Evolutionary conservation across 169 alveolate species (phyloP), one percentile per base, ranked within the genome.

Genomic region (Eimeria brunetti): DNA sequence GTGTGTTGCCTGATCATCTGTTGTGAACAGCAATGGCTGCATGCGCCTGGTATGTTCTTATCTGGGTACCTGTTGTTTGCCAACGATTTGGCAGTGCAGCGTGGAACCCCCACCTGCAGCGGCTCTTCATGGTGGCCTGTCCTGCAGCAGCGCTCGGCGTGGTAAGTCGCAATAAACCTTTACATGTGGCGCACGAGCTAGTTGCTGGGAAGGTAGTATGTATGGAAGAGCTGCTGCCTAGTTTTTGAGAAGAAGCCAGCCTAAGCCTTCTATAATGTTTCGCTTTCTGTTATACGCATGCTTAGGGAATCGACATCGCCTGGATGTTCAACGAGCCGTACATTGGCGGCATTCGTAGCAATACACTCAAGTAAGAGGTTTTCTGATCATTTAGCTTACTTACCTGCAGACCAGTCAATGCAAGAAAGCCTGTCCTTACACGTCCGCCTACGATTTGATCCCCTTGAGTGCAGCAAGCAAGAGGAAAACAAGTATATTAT

Each of bases 91-190:
- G 92, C 27, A 85, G 80, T 85, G 92, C 76, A 18, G 92, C 92
- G 5, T 85, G 92, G 92, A 22, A 62, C 62, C 92, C 92, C 14
- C 76, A 30, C n/a, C 9, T 85, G 80, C 92, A 85, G 60, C 36
- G 81, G 30, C 33, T 49, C 78, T 58, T 85, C 81, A 85, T 85
- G 92, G 80, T 41, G 27, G 44, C 64, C 60, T 85, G 92, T 64
- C 92, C 92, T 58, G 92, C 80, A 56, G 92, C 92, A 7, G 92
- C 92, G n/a, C 92, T 85, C 18, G 92, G 92, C 36, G 92, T 85
- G 92, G 92, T 85, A 85, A 3, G 80, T 69, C 80, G 36, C 11
- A 64, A 64, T 69, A 2, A 6, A 12, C 24, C 1, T 12, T 36
- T 27, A 8, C 49, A 33, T 69, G n/a, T 69, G 8, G 4, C 80